A percentile compares a stretch with the other conserved stretches of the same genome.
phyloP scores from a whole-genome alignment of 2,329 filamentous ascomycete genomes.

The Gnomoniopsis smithogilvyi region DNA sequence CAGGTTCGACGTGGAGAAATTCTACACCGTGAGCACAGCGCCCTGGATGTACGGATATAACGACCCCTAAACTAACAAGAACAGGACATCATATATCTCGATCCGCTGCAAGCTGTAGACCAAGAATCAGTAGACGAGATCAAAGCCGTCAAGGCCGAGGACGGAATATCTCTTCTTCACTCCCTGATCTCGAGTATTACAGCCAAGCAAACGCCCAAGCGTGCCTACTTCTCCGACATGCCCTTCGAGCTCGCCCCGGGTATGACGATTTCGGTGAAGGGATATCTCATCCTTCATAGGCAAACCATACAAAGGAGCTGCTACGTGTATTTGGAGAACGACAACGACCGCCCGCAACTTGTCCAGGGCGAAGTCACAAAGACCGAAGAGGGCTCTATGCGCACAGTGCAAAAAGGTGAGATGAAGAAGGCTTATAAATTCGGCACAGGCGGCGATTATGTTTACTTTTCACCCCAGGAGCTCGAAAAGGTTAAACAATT shows the following conservation, averaged over 20 bases:
- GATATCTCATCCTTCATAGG: conserved; percentile 83
- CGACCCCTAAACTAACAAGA: neutral
- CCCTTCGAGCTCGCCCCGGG: conserved; percentile 83
- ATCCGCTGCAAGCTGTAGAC: conserved; percentile 59
- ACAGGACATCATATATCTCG: conserved; percentile 86
- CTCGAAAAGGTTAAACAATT: conserved; percentile 75
- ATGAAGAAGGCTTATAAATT: conserved; percentile 95
- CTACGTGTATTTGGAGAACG: conserved; percentile 77
- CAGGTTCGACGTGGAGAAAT: conserved; percentile 77
- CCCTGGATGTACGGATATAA: too few species aligned
- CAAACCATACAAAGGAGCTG: conserved; percentile 79
- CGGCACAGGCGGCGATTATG: conserved; percentile 84
- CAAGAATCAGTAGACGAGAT: conserved; percentile 58
- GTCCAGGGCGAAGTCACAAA: conserved; percentile 70
- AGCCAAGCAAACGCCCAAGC: conserved; percentile 81
- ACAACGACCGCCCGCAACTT: conserved; percentile 75
- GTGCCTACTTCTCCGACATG: conserved; percentile 83
- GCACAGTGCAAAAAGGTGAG: conserved; percentile 74
- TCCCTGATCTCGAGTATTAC: conserved; percentile 85
- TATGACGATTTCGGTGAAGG: conserved; percentile 85
- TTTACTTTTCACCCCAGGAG: conserved; percentile 83
- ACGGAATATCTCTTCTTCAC: conserved; percentile 75
- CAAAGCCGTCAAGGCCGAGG: conserved; percentile 63
- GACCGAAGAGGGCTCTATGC: conserved; percentile 73
- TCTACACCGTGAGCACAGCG: conserved; percentile 78